These are phyloP conservation scores for Coemansia sp. DNA, from an alignment of 192 early-diverging fungal species.

Conservation along the genomic window DNA sequence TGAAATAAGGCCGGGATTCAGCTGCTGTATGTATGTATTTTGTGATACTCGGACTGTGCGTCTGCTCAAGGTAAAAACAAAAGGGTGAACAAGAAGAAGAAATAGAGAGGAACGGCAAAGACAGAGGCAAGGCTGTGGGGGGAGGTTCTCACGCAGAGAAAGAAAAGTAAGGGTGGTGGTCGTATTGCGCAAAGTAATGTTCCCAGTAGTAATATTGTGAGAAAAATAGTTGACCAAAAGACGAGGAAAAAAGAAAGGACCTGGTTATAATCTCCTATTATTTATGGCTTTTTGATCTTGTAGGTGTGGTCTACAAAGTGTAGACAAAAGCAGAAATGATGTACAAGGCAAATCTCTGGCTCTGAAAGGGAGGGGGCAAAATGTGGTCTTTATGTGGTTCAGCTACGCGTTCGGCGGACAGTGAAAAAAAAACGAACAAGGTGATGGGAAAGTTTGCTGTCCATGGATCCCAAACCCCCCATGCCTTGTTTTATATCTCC, in stretches of 20 bases:
- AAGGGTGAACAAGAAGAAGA: neutral
- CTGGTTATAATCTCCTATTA: too few species aligned
- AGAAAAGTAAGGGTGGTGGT: neutral
- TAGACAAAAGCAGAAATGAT: neutral
- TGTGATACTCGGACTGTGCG: neutral
- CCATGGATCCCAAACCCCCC: neutral
- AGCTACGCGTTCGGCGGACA: constrained; percentile 1
- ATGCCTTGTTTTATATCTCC: neutral
- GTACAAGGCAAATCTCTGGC: neutral
- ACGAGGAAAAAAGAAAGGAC: constrained; percentile 6
- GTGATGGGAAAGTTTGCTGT: neutral
- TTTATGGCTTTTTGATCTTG: too few species aligned
- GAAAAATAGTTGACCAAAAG: neutral
- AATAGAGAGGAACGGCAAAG: neutral
- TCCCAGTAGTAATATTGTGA: constrained; percentile 26
- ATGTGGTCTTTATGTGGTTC: neutral
- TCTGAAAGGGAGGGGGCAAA: neutral
- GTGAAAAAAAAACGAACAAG: neutral
- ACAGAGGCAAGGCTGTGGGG: neutral
- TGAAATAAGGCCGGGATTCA: neutral
- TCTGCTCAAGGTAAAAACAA: neutral
- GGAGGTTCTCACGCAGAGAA: constrained; percentile 8
- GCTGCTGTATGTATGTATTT: neutral
- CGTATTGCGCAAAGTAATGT: neutral
- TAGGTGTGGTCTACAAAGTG: too few species aligned